Percentiles rank a stretch among this genome's conserved stretches.
Conservation (phyloP, 495 filamentous ascomycete species). For the Xanthoparmelia taractica region DNA sequence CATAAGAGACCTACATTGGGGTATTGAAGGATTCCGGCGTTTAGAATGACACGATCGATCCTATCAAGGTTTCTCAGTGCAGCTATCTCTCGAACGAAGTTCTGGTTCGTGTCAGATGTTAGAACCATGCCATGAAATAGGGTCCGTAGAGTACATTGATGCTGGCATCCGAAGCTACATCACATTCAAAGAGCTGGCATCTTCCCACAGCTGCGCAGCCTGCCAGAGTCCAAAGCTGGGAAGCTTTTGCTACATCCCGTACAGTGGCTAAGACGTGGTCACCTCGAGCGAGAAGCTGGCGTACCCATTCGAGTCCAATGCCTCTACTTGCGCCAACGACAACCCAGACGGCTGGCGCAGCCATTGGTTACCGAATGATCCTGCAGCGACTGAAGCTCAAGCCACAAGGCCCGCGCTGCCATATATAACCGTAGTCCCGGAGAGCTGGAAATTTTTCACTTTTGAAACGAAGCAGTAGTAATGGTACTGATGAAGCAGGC, state of each 20-base stretch:
- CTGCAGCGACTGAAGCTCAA: background rate
- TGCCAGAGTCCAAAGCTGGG: conserved; percentile 36
- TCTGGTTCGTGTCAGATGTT: conserved; percentile 18
- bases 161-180: conserved; percentile 44
- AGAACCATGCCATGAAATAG: background rate
- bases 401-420: background rate
- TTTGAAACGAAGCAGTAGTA: background rate
- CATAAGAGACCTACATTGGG: conserved; percentile 38
- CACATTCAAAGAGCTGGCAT: conserved; percentile 43
- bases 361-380: conserved; percentile 6
- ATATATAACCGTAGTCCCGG: background rate
- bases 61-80: conserved; percentile 29
- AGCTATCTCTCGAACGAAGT: conserved; percentile 23
- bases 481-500: too few species aligned
- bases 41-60: conserved; percentile 47
- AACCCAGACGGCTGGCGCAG: conserved; percentile 36
- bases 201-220: conserved; percentile 32
- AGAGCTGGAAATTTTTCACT: background rate
- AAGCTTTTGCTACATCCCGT: conserved; percentile 36
- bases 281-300: conserved; percentile 40
- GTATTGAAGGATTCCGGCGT: conserved; percentile 52
- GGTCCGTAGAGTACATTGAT: conserved; percentile 35
- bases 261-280: conserved; percentile 48
- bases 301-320: conserved; percentile 50
- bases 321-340: conserved; percentile 51